phyloP scores from a whole-genome alignment of 768 basidiomycete genomes.

The Chalciporus pseudorubinellus region DNA sequence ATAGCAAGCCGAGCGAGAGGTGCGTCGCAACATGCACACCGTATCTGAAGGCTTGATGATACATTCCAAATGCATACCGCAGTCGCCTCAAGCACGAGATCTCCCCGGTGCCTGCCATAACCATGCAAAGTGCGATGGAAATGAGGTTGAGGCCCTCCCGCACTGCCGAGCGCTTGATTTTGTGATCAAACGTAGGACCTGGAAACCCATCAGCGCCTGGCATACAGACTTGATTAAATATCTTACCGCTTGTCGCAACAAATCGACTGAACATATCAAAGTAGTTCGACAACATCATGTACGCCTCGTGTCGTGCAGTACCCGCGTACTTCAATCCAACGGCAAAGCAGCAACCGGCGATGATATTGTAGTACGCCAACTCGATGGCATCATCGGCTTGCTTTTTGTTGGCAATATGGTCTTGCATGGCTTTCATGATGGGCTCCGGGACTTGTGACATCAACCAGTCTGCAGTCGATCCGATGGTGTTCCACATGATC shows the following conservation, averaged over 20 bases:
- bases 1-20: constrained; percentile 86
- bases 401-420: constrained; percentile 43
- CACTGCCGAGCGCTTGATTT: constrained; percentile 83
- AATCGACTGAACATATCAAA: constrained; percentile 77
- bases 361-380: constrained; percentile 86
- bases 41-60: constrained; percentile 72
- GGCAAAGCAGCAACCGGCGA: constrained; percentile 89
- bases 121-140: constrained; percentile 81
- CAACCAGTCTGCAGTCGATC: constrained; percentile 74
- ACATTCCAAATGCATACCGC: constrained; percentile 87
- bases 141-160: constrained; percentile 87
- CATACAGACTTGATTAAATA: background rate
- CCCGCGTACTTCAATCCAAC: constrained; percentile 93
- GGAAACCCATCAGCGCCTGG: constrained; percentile 1
- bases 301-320: constrained; percentile 87
- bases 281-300: constrained; percentile 74
- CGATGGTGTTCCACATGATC: constrained; percentile 84
- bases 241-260: constrained; percentile 66
- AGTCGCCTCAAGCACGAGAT: constrained; percentile 84
- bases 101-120: constrained; percentile 98
- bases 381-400: constrained; percentile 70
- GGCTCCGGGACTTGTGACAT: constrained; percentile 63
- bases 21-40: constrained; percentile 90
- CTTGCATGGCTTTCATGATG: constrained; percentile 59
- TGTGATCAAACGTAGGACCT: constrained; percentile 83